Percentiles rank a stretch among this genome's conserved stretches.
Conservation (phyloP, 805 yeast species). For the Cyberlindnera xishuangbannaensis region DNA sequence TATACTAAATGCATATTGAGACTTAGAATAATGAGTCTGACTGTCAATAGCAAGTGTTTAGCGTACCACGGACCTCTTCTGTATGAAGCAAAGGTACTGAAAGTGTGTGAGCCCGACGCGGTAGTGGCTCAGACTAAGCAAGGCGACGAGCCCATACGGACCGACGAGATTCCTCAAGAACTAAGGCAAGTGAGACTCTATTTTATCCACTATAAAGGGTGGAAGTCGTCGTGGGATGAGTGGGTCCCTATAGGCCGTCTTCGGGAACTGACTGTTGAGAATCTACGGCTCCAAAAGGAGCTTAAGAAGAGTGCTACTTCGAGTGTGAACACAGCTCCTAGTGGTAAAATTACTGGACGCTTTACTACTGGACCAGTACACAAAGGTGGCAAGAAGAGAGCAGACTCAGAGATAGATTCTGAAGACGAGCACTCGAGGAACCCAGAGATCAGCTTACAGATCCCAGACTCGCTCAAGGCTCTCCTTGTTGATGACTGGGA, state of each 20-base stretch:
- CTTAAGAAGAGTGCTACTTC: constrained; percentile 39
- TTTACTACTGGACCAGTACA: too few species aligned
- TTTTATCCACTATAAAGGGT: constrained; percentile 86
- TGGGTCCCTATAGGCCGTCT: constrained; percentile 78
- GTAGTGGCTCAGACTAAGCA: constrained; percentile 36
- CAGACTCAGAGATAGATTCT: constrained; percentile 25
- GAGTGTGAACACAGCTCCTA: neutral
- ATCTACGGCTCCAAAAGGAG: constrained; percentile 55
- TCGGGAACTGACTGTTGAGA: constrained; percentile 63
- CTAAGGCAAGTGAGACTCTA: constrained; percentile 38
- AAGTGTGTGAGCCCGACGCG: constrained; percentile 51
- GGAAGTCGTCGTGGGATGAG: constrained; percentile 96
- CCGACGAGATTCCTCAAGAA: constrained; percentile 29
- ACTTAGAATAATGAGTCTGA: too few species aligned
- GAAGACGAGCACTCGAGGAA: constrained; percentile 21
- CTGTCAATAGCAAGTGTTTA: constrained; percentile 40
- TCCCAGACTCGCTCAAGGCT: constrained; percentile 65
- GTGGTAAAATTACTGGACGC: neutral
- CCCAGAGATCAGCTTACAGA: constrained; percentile 43
- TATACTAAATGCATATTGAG: too few species aligned
- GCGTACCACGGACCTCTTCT: constrained; percentile 90
- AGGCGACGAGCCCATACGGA: constrained; percentile 25
- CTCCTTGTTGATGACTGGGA: constrained; percentile 93
- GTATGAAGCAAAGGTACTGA: constrained; percentile 79
- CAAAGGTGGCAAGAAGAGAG: neutral